Evolutionary conservation across 805 yeast genomes (phyloP).

Genomic region (Brettanomyces nanus): DNA sequence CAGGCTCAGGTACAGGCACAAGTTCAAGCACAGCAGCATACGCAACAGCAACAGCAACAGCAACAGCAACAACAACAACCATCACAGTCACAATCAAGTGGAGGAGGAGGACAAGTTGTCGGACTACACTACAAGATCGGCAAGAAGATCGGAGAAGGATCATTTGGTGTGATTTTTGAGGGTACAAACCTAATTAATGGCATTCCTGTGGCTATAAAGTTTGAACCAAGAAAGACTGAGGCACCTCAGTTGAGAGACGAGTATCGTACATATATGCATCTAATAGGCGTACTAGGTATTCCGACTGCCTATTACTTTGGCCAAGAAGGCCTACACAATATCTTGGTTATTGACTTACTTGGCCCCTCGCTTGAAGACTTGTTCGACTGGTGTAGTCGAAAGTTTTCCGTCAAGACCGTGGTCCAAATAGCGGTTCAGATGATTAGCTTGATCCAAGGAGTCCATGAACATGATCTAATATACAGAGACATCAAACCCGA

Average conservation of each 20-base stretch:
- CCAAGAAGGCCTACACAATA: conserved; percentile 95
- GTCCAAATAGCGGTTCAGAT: conserved; percentile 93
- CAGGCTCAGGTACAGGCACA: conserved; percentile 2
- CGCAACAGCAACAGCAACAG: conserved; percentile 8
- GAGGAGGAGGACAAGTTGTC: conserved; percentile 54
- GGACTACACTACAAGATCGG: conserved; percentile 97
- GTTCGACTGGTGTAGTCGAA: conserved; percentile 97
- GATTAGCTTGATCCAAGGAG: conserved; percentile 77
- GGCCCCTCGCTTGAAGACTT: conserved; percentile 96
- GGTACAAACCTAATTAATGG: conserved; percentile 90
- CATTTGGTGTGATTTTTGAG: conserved; percentile 95
- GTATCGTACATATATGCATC: conserved; percentile 86
- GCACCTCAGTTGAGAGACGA: conserved; percentile 97
- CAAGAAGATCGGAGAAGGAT: conserved; percentile 96
- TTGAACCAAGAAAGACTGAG: conserved; percentile 93
- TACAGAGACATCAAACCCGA: conserved; percentile 98
- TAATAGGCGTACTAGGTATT: conserved; percentile 75
- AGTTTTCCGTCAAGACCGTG: conserved; percentile 80
- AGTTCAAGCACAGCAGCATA: not conserved
- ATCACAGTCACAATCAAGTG: conserved; percentile 10
- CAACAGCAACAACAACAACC: conserved; percentile 7
- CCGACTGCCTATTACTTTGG: conserved; percentile 98
- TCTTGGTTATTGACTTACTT: conserved; percentile 84
- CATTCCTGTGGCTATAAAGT: conserved; percentile 91
- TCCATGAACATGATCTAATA: conserved; percentile 85